Percentiles rank a stretch among this genome's conserved stretches.
phyloP scores from a whole-genome alignment of 1,284 basidiomycete species.

The Ustilago crameri region DNA sequence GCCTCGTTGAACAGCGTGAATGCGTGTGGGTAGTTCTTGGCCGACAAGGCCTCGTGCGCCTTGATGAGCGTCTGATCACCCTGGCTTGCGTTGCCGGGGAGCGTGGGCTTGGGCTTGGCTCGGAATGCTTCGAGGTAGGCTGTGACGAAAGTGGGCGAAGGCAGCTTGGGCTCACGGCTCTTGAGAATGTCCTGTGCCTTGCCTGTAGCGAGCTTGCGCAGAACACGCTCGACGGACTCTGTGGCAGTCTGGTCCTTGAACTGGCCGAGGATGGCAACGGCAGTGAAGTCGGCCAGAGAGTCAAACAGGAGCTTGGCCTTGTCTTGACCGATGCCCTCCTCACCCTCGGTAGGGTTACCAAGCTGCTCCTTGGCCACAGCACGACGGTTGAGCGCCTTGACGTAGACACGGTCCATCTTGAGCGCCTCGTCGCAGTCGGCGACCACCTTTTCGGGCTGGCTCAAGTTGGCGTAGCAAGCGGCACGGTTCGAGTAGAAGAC shows the following conservation, averaged over 20 bases:
- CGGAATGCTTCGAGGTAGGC: conserved; percentile 98
- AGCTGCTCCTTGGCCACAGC: conserved; percentile 86
- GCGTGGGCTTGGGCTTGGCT: conserved; percentile 76
- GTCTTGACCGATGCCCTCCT: conserved; percentile 58
- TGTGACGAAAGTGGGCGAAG: conserved; percentile 90
- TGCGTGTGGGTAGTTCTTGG: conserved; percentile 87
- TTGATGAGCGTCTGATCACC: conserved; percentile 87
- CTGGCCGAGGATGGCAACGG: conserved; percentile 90
- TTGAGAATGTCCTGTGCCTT: conserved; percentile 79
- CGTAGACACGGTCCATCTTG: conserved; percentile 83
- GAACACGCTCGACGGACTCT: conserved; percentile 86
- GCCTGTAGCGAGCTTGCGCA: conserved; percentile 82
- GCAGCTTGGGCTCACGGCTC: conserved; percentile 84
- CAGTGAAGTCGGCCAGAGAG: conserved; percentile 81
- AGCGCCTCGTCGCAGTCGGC: conserved; percentile 90
- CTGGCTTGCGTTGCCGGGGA: conserved; percentile 79
- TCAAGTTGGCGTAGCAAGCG: conserved; percentile 94
- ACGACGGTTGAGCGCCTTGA: conserved; percentile 94
- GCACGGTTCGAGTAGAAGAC: conserved; percentile 98
- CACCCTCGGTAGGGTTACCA: conserved; percentile 78
- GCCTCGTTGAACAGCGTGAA: conserved; percentile 85
- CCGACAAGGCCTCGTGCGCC: conserved; percentile 84
- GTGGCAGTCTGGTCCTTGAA: conserved; percentile 86
- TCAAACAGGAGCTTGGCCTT: conserved; percentile 54
- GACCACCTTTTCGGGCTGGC: conserved; percentile 84